A percentile compares a stretch with the other conserved stretches of the same genome.
phyloP scores from a whole-genome alignment of 2,329 filamentous ascomycete genomes.

The Trichoderma sp. region DNA sequence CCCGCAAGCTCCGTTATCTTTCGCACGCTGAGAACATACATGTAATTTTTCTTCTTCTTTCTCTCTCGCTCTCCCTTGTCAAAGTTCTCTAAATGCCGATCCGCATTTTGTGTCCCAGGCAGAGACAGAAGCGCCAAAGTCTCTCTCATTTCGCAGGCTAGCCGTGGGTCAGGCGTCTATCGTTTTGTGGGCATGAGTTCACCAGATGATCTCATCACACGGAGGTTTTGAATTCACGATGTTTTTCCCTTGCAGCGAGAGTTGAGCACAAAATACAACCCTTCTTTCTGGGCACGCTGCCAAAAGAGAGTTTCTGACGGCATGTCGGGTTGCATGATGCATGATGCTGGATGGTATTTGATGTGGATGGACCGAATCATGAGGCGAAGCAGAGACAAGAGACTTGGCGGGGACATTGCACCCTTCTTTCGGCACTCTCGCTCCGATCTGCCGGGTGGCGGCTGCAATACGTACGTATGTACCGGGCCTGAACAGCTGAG shows the following conservation, averaged over 20 bases:
- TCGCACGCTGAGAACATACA: neutral
- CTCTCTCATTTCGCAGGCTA: slow-evolving; percentile 1
- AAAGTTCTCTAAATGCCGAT: slow-evolving; percentile 11
- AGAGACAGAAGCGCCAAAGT: neutral
- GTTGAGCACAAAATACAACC: neutral
- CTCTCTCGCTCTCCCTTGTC: neutral
- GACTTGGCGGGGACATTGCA: neutral
- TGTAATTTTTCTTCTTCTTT: neutral
- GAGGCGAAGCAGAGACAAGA: neutral
- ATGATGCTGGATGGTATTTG: neutral
- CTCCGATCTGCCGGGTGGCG: slow-evolving; percentile 12
- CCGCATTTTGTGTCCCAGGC: neutral
- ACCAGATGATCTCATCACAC: slow-evolving; percentile 7
- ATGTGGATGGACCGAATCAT: neutral
- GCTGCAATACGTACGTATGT: no score
- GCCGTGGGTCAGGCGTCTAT: slow-evolving; percentile 16
- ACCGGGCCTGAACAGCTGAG: neutral
- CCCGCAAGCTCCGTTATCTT: neutral
- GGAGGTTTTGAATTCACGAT: neutral
- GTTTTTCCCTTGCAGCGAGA: neutral
- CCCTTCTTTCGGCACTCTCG: slow-evolving; percentile 8
- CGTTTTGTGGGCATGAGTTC: neutral
- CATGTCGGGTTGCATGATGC: neutral
- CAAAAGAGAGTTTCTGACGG: neutral
- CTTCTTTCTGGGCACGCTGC: neutral